phyloP scores from a whole-genome alignment of 2,329 filamentous ascomycete species.

The Alternaria sp. region DNA sequence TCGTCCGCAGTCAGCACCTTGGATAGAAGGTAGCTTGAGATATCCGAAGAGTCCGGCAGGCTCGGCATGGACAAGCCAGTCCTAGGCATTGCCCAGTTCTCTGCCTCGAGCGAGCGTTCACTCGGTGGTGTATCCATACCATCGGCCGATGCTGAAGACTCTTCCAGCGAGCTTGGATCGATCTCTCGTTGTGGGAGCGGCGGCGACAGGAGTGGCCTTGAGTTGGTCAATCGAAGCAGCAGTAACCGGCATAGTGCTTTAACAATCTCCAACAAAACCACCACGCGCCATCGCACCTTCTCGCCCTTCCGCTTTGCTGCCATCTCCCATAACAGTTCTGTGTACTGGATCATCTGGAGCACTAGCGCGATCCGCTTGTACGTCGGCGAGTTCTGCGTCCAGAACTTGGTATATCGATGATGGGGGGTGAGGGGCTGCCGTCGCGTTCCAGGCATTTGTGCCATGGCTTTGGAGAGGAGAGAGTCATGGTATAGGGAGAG shows the following conservation, averaged over 20 bases:
- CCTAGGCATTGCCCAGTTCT: conserved; percentile 87
- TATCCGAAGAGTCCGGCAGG: conserved; percentile 80
- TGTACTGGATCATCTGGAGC: conserved; percentile 91
- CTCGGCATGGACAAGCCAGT: conserved; percentile 86
- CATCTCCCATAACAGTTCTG: conserved; percentile 98
- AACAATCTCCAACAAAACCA: conserved; percentile 82
- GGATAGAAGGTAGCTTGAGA: conserved; percentile 84
- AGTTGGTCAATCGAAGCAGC: conserved; percentile 82
- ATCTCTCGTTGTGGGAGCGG: conserved; percentile 86
- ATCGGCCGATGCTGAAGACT: conserved; percentile 55
- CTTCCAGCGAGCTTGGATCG: conserved; percentile 69
- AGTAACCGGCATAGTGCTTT: conserved; percentile 87
- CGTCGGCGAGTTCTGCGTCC: conserved; percentile 67
- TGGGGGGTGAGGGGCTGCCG: conserved; percentile 65
- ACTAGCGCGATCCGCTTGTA: conserved; percentile 84
- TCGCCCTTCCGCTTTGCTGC: conserved; percentile 86
- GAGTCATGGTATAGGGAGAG: conserved; percentile 93
- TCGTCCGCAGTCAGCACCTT: conserved; percentile 95
- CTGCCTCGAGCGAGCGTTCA: conserved; percentile 53
- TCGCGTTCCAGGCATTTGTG: conserved; percentile 62
- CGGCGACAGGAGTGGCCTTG: conserved; percentile 81
- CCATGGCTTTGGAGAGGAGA: conserved; percentile 74
- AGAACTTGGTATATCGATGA: conserved; percentile 70
- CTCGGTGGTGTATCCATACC: conserved; percentile 59
- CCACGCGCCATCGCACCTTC: conserved; percentile 81